Percentiles rank a stretch among this genome's conserved stretches.
These are phyloP conservation scores for Populus hybrid DNA, from an alignment of 441 rosid genomes.

Conservation along the genomic window DNA sequence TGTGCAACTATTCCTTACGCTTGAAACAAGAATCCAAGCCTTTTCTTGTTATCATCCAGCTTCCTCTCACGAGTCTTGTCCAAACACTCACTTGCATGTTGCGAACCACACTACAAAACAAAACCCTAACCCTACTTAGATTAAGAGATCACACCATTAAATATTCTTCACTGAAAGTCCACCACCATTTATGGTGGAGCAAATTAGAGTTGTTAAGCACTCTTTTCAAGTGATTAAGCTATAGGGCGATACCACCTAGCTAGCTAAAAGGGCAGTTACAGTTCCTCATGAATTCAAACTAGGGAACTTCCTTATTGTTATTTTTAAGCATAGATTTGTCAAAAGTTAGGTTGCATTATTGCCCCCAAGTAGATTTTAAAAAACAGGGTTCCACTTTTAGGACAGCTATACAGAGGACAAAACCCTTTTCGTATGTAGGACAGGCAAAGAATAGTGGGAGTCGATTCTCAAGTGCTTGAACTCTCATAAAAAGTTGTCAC, in stretches of 20 bases:
- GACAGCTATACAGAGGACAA: neutral
- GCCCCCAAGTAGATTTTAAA: neutral
- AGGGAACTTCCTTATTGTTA: neutral
- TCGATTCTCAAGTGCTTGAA: neutral
- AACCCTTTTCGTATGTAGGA: neutral
- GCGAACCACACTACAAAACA: neutral
- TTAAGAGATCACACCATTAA: neutral
- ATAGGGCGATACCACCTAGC: neutral
- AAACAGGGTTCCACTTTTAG: too few species aligned
- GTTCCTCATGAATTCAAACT: neutral
- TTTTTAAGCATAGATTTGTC: neutral
- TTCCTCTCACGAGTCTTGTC: neutral
- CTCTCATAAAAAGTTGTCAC: neutral
- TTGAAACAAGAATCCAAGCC: neutral
- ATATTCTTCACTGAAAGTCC: neutral
- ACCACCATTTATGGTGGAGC: neutral
- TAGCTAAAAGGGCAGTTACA: neutral
- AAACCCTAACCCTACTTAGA: neutral
- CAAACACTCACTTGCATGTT: neutral
- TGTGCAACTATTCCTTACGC: conserved; percentile 16
- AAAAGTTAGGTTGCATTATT: conserved; percentile 1
- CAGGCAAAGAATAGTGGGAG: neutral
- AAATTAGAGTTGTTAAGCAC: neutral
- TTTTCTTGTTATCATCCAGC: neutral
- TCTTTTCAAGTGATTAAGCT: neutral